These are phyloP conservation scores for Graphilbum sp. DNA, from an alignment of 2,329 filamentous ascomycete species.

Conservation along the genomic window DNA sequence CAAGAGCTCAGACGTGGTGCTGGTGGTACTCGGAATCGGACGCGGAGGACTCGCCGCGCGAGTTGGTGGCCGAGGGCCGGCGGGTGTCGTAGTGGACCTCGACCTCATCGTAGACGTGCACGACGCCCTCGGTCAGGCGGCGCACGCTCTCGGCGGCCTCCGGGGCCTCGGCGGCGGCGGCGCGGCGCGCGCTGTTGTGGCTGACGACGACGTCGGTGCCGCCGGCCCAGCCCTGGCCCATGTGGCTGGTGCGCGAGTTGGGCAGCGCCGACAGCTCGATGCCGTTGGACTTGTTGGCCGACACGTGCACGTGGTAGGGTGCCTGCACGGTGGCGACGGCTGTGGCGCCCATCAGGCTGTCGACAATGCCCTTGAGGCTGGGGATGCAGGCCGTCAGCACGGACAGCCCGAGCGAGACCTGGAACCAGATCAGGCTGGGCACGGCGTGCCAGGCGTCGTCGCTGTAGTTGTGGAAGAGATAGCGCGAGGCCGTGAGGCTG, in stretches of 20 bases:
- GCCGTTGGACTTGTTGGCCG: background rate
- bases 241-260: background rate
- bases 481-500: background rate
- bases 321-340: conserved; percentile 3
- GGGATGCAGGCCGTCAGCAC: conserved; percentile 10
- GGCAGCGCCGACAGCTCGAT: conserved; percentile 1
- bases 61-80: background rate
- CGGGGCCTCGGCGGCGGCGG: too few species aligned
- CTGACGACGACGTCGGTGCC: background rate
- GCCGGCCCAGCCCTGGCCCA: background rate
- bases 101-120: background rate
- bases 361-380: conserved; percentile 8
- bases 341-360: conserved; percentile 4
- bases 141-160: conserved; percentile 1
- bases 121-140: conserved; percentile 1
- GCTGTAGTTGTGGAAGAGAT: conserved; percentile 2
- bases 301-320: conserved; percentile 4
- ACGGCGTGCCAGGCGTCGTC: conserved; percentile 7
- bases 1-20: background rate
- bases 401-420: conserved; percentile 6
- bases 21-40: background rate
- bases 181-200: too few species aligned
- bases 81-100: conserved; percentile 2
- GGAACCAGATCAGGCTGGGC: conserved; percentile 2
- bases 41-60: background rate